These are phyloP conservation scores for Nelumbo lutea DNA, from an alignment of 164 flowering plant species.

Conservation along the genomic window DNA sequence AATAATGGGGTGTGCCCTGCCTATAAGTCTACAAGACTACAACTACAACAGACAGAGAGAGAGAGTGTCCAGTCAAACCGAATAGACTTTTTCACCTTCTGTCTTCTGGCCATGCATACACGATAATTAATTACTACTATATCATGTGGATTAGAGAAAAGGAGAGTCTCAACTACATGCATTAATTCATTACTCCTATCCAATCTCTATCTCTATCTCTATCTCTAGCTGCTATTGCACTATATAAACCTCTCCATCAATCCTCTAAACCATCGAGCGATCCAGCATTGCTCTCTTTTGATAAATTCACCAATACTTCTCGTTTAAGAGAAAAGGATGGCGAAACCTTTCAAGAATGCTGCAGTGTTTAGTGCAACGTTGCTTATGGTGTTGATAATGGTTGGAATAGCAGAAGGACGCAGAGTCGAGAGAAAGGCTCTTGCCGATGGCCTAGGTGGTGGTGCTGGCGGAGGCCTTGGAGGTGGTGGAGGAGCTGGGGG, in stretches of 20 bases:
- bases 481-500: slow-evolving; percentile 17
- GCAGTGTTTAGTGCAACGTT: slow-evolving; percentile 7
- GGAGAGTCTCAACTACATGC: slow-evolving; percentile 3
- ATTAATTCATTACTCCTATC: background rate
- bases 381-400: slow-evolving; percentile 7
- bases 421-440: slow-evolving; percentile 12
- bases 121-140: background rate
- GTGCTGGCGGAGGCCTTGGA: slow-evolving; percentile 13
- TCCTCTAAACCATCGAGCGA: background rate
- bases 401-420: slow-evolving; percentile 8
- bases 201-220: background rate
- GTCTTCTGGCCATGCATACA: background rate
- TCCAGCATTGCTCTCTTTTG: background rate
- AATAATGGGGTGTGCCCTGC: background rate
- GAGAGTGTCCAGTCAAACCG: background rate
- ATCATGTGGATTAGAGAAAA: background rate
- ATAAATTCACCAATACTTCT: background rate
- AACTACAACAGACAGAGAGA: too few relatives aligned
- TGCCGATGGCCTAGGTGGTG: slow-evolving; percentile 15
- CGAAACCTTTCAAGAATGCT: slow-evolving; percentile 8
- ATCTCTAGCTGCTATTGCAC: too few relatives aligned
- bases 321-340: slow-evolving; percentile 8
- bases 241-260: background rate
- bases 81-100: background rate
- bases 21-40: background rate